A percentile compares a stretch with the other conserved stretches of the same genome.
These are phyloP conservation scores for Solanum habrochaites DNA, from an alignment of 257 asterid genomes.

Conservation along the genomic window DNA sequence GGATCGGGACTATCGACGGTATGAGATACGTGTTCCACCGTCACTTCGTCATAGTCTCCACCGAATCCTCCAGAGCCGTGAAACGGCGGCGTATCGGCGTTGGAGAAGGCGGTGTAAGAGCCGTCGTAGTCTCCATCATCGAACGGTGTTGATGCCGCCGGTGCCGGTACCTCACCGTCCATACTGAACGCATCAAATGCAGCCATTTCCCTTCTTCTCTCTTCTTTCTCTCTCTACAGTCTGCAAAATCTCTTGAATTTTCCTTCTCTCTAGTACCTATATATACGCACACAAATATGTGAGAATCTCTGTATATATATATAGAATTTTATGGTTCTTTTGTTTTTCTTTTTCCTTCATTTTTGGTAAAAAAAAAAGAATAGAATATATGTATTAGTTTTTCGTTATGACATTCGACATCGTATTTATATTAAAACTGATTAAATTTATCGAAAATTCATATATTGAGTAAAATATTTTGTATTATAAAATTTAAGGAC, in stretches of 20 bases:
- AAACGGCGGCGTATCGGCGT: constrained; percentile 35
- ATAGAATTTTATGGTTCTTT: neutral
- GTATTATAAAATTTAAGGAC: too few species aligned
- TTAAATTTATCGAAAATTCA: too few species aligned
- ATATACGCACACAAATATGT: neutral
- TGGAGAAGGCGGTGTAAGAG: constrained; percentile 14
- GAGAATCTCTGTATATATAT: neutral
- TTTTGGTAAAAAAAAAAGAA: neutral
- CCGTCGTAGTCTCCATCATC: constrained; percentile 47
- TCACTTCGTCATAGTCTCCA: constrained; percentile 42
- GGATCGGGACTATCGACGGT: constrained; percentile 58
- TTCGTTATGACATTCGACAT: too few species aligned
- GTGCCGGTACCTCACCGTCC: constrained; percentile 41
- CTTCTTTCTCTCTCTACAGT: constrained; percentile 4
- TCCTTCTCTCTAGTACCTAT: neutral
- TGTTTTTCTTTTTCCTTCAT: neutral
- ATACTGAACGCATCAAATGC: constrained; percentile 62
- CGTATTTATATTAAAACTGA: too few species aligned
- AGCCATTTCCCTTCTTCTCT: constrained; percentile 31
- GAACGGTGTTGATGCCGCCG: constrained; percentile 32
- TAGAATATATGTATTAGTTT: too few species aligned
- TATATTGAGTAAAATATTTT: too few species aligned
- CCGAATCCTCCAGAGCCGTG: constrained; percentile 25
- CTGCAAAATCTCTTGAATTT: neutral
- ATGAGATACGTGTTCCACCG: constrained; percentile 43